A percentile compares a stretch with the other conserved stretches of the same genome.
Conservation (phyloP, 306 rosid species). For the Castanea mollissima region DNA sequence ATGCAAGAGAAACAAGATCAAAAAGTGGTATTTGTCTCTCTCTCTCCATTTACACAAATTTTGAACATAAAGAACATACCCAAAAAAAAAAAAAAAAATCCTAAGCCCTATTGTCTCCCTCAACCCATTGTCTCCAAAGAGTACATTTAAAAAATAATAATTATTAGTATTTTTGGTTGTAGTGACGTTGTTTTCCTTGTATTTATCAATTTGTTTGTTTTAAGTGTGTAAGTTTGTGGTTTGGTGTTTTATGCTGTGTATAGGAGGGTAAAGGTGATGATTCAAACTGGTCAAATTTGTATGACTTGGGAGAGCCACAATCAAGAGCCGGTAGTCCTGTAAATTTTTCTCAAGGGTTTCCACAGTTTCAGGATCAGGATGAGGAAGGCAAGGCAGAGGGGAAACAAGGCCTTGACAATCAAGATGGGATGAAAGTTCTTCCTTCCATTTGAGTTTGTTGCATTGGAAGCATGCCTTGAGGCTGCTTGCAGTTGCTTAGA, state of each 20-base stretch:
- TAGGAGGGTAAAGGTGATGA: slow-evolving; percentile 48
- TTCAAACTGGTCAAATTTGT: slow-evolving; percentile 48
- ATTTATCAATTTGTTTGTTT: neutral
- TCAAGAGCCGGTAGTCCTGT: slow-evolving; percentile 43
- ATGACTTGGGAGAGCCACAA: slow-evolving; percentile 47
- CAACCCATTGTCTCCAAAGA: neutral
- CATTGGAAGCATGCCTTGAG: slow-evolving; percentile 89
- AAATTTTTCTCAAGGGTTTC: slow-evolving; percentile 30
- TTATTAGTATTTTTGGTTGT: too few relatives aligned
- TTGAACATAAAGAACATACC: too few relatives aligned
- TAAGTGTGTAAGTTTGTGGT: neutral
- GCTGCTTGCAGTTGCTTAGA: slow-evolving; percentile 86
- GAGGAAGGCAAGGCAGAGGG: slow-evolving; percentile 40
- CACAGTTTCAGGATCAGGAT: slow-evolving; percentile 13
- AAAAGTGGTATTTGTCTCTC: too few relatives aligned
- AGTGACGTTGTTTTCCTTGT: neutral
- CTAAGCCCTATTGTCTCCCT: too few relatives aligned
- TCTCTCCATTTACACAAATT: too few relatives aligned
- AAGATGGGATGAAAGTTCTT: slow-evolving; percentile 63
- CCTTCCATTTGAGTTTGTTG: slow-evolving; percentile 77
- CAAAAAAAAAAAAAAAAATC: too few relatives aligned
- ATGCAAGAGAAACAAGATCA: too few relatives aligned
- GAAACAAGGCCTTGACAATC: slow-evolving; percentile 51
- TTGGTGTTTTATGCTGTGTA: neutral
- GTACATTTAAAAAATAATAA: neutral